Evolutionary conservation across 148 eudicot species (phyloP).

Genomic region (Persicaria tinctoria): DNA sequence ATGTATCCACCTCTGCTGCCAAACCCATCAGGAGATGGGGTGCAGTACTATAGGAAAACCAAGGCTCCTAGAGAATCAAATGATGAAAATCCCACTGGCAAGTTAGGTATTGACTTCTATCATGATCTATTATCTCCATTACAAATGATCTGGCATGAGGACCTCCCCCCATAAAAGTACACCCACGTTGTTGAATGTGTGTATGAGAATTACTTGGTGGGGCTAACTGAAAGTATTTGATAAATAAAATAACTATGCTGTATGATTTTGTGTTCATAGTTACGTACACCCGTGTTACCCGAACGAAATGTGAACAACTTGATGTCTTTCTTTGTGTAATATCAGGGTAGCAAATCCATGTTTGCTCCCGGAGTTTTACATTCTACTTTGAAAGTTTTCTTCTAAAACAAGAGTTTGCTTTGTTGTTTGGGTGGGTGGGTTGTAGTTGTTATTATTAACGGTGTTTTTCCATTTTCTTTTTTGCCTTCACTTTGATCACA

Average conservation of each 20-base stretch:
- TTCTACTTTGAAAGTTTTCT: neutral
- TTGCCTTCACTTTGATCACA: neutral
- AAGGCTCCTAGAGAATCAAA: conserved; percentile 21
- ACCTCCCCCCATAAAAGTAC: neutral
- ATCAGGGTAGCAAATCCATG: neutral
- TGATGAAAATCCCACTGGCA: conserved; percentile 22
- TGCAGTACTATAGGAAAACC: conserved; percentile 49
- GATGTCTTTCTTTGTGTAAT: neutral
- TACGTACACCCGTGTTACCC: neutral
- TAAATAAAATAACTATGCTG: neutral
- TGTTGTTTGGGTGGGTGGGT: too few relatives aligned
- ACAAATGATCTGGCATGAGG: neutral
- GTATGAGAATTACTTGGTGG: neutral
- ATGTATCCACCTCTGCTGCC: conserved; percentile 95
- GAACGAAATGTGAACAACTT: neutral
- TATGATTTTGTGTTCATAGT: neutral
- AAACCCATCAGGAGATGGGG: conserved; percentile 81
- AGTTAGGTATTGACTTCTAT: conserved; percentile 34
- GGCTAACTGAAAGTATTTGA: neutral
- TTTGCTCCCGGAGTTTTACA: neutral
- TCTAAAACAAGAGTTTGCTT: neutral
- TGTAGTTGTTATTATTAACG: too few relatives aligned
- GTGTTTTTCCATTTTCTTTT: neutral
- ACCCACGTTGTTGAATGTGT: neutral
- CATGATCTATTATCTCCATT: neutral